phyloP scores from a whole-genome alignment of 2,329 filamentous ascomycete species.

The Fusarium veterinarium region DNA sequence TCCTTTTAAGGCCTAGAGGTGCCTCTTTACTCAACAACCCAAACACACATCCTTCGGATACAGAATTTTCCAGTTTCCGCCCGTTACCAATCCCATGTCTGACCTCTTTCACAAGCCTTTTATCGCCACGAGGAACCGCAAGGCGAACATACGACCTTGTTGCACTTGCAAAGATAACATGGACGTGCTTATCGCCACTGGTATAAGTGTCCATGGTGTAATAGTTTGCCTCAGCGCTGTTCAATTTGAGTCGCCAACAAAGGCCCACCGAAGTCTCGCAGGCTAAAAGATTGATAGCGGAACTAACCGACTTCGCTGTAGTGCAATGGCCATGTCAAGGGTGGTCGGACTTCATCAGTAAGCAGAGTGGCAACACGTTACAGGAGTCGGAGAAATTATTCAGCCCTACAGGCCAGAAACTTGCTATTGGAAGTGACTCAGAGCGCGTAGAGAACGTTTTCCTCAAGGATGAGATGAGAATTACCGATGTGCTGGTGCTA shows the following conservation, averaged over 20 bases:
- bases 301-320: background rate
- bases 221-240: background rate
- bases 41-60: background rate
- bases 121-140: rapidly evolving
- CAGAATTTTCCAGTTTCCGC: too few species aligned
- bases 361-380: background rate
- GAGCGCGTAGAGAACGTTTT: background rate
- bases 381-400: background rate
- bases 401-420: background rate
- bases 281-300: rapidly evolving
- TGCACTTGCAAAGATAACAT: background rate
- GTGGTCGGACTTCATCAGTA: background rate
- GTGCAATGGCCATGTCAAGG: background rate
- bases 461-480: background rate
- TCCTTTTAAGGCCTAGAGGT: background rate
- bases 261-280: background rate
- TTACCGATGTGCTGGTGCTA: background rate
- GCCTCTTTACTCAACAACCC: background rate
- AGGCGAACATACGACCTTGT: too few species aligned
- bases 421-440: background rate
- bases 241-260: background rate
- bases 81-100: rapidly evolving
- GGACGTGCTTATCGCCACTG: background rate
- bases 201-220: background rate
- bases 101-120: rapidly evolving